phyloP scores from a whole-genome alignment of 2,329 filamentous ascomycete species.

The Cryphonectria naterciae region DNA sequence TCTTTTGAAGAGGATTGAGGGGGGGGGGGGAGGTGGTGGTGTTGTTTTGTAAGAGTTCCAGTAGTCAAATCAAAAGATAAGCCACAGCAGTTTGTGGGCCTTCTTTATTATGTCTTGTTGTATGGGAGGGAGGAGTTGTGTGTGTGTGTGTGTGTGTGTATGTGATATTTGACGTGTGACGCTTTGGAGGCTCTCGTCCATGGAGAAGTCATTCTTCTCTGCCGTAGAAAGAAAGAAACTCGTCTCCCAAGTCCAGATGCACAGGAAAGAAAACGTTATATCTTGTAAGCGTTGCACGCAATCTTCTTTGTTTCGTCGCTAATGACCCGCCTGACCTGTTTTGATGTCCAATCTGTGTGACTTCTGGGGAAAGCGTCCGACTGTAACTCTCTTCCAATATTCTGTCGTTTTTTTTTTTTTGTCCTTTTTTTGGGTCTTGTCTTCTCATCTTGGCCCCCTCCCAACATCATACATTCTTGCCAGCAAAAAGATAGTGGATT shows the following conservation, averaged over 20 bases:
- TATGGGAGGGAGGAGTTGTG: too few relatives aligned
- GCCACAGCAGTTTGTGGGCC: neutral
- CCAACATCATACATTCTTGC: neutral
- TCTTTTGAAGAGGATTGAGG: neutral
- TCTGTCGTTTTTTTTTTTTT: neutral
- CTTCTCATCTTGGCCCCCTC: neutral
- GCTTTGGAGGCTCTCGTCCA: neutral
- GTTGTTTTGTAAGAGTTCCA: neutral
- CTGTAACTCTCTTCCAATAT: slow-evolving; percentile 2
- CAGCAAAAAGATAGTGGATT: neutral
- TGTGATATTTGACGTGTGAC: neutral
- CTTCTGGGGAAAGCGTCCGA: slow-evolving; percentile 3
- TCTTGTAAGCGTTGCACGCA: slow-evolving; percentile 10
- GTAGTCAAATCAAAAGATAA: neutral
- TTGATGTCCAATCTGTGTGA: slow-evolving; percentile 16
- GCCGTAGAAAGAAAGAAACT: neutral
- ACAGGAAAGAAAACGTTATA: neutral
- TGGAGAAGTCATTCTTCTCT: neutral
- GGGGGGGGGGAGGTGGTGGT: too few relatives aligned
- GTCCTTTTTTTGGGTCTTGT: neutral
- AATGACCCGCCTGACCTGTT: slow-evolving; percentile 12
- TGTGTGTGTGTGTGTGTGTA: neutral
- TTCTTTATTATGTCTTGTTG: neutral
- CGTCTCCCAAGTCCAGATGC: neutral
- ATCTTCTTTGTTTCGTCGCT: slow-evolving; percentile 8